Percentiles rank a stretch among this genome's conserved stretches.
Evolutionary conservation across 2,329 filamentous ascomycete genomes (phyloP).

Genomic region (Epichloe sylvatica): DNA sequence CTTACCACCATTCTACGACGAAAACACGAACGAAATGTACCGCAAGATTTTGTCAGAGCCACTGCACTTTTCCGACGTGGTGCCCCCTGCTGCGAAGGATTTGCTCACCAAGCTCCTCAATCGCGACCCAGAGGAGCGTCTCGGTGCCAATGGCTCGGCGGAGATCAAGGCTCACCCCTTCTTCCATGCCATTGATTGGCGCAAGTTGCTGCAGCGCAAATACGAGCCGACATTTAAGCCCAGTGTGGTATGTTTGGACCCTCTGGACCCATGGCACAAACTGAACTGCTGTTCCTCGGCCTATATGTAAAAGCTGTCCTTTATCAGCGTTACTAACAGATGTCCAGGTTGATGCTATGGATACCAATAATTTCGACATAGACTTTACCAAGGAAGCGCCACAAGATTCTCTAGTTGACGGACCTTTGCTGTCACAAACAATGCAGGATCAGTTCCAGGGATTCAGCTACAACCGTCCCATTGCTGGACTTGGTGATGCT

Average conservation of each 20-base stretch:
- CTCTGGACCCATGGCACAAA: not conserved
- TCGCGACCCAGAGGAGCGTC: slow-evolving; percentile 74
- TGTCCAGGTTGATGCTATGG: slow-evolving; percentile 63
- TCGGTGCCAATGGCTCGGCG: slow-evolving; percentile 84
- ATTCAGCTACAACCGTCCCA: slow-evolving; percentile 94
- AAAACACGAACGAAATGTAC: slow-evolving; percentile 99
- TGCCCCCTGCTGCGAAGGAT: slow-evolving; percentile 86
- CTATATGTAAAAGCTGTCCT: no score
- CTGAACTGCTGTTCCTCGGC: no score
- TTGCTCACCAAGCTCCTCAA: slow-evolving; percentile 81
- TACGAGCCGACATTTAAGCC: slow-evolving; percentile 98
- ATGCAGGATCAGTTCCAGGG: slow-evolving; percentile 93
- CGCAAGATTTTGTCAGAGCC: slow-evolving; percentile 96
- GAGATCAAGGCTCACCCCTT: slow-evolving; percentile 99
- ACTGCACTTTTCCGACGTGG: slow-evolving; percentile 88
- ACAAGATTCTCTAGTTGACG: slow-evolving; percentile 86
- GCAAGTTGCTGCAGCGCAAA: slow-evolving; percentile 90
- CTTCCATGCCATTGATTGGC: slow-evolving; percentile 98
- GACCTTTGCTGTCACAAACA: slow-evolving; percentile 78
- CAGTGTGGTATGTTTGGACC: slow-evolving; percentile 60
- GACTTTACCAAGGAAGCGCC: slow-evolving; percentile 87
- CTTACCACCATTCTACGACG: slow-evolving; percentile 92
- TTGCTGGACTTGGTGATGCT: slow-evolving; percentile 82
- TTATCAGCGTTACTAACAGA: not conserved
- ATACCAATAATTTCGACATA: slow-evolving; percentile 82